Conservation (phyloP, 345 rosid genomes). For the Arabidopsis suecica region DNA sequence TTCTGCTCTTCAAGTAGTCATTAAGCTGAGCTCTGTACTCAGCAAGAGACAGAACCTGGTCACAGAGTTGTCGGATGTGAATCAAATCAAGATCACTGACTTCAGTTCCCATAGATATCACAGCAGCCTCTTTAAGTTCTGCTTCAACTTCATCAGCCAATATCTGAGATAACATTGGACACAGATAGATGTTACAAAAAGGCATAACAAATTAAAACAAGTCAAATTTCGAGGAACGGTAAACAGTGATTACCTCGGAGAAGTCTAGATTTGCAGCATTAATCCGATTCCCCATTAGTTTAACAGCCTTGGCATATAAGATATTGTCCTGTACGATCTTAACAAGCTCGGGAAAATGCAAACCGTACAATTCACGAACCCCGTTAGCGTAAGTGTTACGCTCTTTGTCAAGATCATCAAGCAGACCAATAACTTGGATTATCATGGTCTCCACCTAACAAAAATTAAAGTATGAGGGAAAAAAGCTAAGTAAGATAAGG, state of each 20-base stretch:
- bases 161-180: conserved; percentile 46
- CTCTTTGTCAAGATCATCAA: conserved; percentile 95
- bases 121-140: conserved; percentile 79
- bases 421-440: conserved; percentile 87
- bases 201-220: neutral
- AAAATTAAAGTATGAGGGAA: neutral
- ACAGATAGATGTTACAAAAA: no score
- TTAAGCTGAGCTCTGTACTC: conserved; percentile 88
- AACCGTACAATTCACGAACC: conserved; percentile 87
- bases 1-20: conserved; percentile 83
- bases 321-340: conserved; percentile 87
- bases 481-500: neutral
- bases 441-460: conserved; percentile 92
- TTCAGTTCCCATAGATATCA: conserved; percentile 95
- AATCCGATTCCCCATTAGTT: conserved; percentile 76
- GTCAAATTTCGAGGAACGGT: neutral
- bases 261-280: conserved; percentile 88
- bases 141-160: conserved; percentile 74
- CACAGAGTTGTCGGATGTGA: conserved; percentile 78
- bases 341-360: conserved; percentile 98
- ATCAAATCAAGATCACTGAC: conserved; percentile 76
- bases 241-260: conserved; percentile 56
- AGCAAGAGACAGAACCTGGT: conserved; percentile 78
- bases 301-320: conserved; percentile 77
- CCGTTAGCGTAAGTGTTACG: conserved; percentile 89